Evolutionary conservation across 306 rosid genomes (phyloP), one percentile per base, ranked within the genome.

Genomic region (Quillaja saponaria): DNA sequence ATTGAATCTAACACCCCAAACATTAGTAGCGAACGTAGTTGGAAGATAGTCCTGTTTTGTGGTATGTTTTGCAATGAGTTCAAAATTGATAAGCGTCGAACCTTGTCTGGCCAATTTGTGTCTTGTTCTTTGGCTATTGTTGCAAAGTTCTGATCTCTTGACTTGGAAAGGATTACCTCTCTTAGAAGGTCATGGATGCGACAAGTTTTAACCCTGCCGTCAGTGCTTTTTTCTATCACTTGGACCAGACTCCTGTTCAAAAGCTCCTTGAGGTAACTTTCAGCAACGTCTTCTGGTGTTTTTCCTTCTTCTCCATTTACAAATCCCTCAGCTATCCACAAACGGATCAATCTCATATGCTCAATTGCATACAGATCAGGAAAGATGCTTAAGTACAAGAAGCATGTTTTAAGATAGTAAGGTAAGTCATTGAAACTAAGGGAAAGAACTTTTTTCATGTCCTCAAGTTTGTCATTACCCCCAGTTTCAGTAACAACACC

Each of bases 11-110:
- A 12, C 59, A 70, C 74, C 5, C 72, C 52, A 49, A 86, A 86
- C 69, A 71, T 50, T 21, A 83, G 72, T 75, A 83, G 72, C 14
- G 94, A 82, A 47, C 89, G 89, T 41, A 83, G 86, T 58, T 73
- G 82, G 25, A 74, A 71, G 31, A 58, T 72, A 28, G 64, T 58
- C 76, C 81, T 72, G 6, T 64, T 78, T 45, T 64, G 63, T 14
- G 58, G 76, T 52, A 78, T 65, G 53, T 73, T 68, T 63, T 76
- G 74, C 61, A 76, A 19, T 0, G 68, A 62, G 57, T 72, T 65
- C 1, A 69, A 63, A 40, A 78, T 57, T 1, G 86, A 78, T 35
- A 82, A 78, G n/a, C 88, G 76, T 28, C 86, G 64, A 58, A 74
- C 61, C 73, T 75, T 80, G 39, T 86, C 83, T 0, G 83, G 73